Conservation (phyloP, 164 flowering plant genomes). For the Saururus chinensis region DNA sequence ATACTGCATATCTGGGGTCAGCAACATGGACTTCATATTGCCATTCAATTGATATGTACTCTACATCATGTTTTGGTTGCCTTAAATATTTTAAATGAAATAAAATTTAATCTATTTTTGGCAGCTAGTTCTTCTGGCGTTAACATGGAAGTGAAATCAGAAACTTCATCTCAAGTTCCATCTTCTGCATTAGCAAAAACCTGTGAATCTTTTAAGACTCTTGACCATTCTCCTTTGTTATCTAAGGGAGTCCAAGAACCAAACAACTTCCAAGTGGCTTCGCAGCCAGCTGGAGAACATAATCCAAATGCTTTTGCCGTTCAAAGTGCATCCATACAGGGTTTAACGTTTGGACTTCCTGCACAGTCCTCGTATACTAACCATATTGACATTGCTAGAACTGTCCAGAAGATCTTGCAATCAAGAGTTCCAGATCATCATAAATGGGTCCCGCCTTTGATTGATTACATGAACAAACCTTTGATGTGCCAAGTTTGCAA, state of each 20-base stretch:
- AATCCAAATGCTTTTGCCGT: conserved; percentile 25
- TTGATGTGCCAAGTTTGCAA: conserved; percentile 73
- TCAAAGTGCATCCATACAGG: conserved; percentile 38
- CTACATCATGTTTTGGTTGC: no score
- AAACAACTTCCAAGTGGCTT: conserved; percentile 18
- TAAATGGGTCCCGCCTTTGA: conserved; percentile 77
- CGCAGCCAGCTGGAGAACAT: conserved; percentile 36
- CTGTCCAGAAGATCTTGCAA: conserved; percentile 64
- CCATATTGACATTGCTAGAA: conserved; percentile 61
- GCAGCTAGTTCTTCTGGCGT: conserved; percentile 43
- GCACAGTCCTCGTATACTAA: conserved; percentile 24
- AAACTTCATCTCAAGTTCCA: conserved; percentile 41
- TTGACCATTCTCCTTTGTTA: conserved; percentile 22
- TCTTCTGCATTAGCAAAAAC: conserved; percentile 20
- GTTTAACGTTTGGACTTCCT: conserved; percentile 20
- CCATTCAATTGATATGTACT: no score
- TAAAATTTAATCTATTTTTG: no score
- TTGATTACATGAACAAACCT: conserved; percentile 82
- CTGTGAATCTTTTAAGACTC: conserved; percentile 34
- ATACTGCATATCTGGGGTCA: no score
- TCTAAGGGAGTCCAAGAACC: conserved; percentile 27
- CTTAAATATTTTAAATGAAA: no score
- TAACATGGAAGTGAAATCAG: conserved; percentile 25
- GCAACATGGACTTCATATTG: no score
- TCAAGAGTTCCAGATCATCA: conserved; percentile 47